Base-by-base conservation (phyloP, 495 filamentous ascomycete genomes). In the Aspergillus biplanus region DNA sequence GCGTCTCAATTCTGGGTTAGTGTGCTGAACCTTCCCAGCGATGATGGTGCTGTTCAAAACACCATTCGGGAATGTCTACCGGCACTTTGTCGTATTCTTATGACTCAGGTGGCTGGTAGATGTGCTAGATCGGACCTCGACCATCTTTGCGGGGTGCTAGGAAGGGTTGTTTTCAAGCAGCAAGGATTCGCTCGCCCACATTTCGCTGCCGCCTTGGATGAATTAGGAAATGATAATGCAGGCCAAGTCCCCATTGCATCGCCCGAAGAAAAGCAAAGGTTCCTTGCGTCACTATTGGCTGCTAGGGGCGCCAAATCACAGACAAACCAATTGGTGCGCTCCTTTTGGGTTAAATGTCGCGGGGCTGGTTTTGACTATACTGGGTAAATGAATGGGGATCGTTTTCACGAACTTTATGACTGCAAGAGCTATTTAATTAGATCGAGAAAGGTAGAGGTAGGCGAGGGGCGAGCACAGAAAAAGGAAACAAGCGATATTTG, bases 1-100 rank as follows among this genome's bases (percentile, higher is more conserved):
- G 89, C 93, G 0, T 86, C 87, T 33, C 82, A 87, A 32, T 94
- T 97, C 67, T 97, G 93, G 93, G 87, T 91, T 67, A 70, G 83
- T 63, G 67, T 80, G 13, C 52, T 77, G 11, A 80, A 78, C 44
- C 69, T 83, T 47, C 72, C 78, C 1, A 67, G 75, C 16, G 73
- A 86, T 2, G 80, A 82, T 37, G 53, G 65, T 5, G 70, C 80
- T 5, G 71, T 91, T 18, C 74, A 86, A 56, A 75, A 74, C 16
- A 84, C 83, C 34, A 81, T 90, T 64, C 69, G 79, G 11, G 79
- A 83, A 37, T 81, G 88, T 34, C 84, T 89, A 1, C 87, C 89
- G 0, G 76, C 83, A 13, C 69, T 92, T 27, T 79, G 84, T 46
- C 75, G 83, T 52, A 79, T 85, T 0, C 76, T 94, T 3, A 76